Conservation (phyloP, 1,139 yeast species). For the Hyphopichia fennica region DNA sequence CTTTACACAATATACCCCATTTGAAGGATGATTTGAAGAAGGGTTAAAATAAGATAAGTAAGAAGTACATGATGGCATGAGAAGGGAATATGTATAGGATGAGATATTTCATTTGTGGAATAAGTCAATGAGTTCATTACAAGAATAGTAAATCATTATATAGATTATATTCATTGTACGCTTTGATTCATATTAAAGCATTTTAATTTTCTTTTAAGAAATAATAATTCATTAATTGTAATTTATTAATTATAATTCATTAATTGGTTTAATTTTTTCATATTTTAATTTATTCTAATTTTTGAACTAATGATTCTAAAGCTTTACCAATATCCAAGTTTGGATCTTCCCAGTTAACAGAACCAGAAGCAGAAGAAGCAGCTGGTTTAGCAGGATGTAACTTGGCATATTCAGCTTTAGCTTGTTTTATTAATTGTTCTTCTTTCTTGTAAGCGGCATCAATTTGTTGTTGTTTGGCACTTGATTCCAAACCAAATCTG, state of each 20-base stretch:
- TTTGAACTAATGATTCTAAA: constrained; percentile 44
- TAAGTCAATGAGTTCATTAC: too few relatives aligned
- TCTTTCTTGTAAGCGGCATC: constrained; percentile 62
- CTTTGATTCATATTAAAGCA: too few relatives aligned
- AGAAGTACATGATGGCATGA: background rate
- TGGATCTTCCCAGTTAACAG: constrained; percentile 84
- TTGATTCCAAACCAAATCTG: constrained; percentile 65
- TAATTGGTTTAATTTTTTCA: too few relatives aligned
- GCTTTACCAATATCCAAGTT: constrained; percentile 75
- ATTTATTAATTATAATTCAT: too few relatives aligned
- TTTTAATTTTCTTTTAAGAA: too few relatives aligned
- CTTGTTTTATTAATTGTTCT: constrained; percentile 78
- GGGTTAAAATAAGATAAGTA: background rate
- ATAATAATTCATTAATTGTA: too few relatives aligned
- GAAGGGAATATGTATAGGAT: background rate
- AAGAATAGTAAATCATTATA: too few relatives aligned
- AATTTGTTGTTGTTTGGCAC: constrained; percentile 59
- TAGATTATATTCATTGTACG: too few relatives aligned
- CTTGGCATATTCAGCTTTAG: constrained; percentile 84
- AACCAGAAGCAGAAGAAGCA: constrained; percentile 30
- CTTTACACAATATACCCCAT: too few relatives aligned
- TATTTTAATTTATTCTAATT: constrained; percentile 32
- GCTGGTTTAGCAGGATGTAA: constrained; percentile 51
- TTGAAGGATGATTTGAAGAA: too few relatives aligned
- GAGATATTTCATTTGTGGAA: too few relatives aligned